Evolutionary conservation across 2,329 filamentous ascomycete species (phyloP), one percentile per base, ranked within the genome.

Genomic region (Coleophoma crateriformis): DNA sequence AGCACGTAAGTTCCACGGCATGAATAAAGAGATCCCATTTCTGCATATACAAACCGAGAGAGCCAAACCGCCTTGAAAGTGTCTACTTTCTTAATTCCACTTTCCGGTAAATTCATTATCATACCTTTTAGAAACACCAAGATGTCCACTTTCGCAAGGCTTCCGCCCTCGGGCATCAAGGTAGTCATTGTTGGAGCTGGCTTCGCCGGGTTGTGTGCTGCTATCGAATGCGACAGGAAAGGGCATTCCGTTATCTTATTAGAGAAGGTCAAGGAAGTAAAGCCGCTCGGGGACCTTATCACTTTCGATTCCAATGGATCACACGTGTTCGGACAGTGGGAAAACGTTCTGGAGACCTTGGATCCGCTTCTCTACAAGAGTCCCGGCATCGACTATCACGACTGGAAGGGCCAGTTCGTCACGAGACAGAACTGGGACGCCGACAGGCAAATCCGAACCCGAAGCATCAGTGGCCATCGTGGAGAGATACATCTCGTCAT

Each of bases 151-250:
- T 43, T 43, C 22, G 17, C 40, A 14, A 43, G n/a, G 22, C 20
- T 43, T 14, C 40, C 40, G 14, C 40, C 40, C 40, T 43, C 40
- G 17, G 40, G 40, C 7, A 43, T 43, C 40, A 45, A 45, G 14
- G 38, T 65, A 38, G 39, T 64, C 14, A 53, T 67, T 40, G 58
- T 63, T 45, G 64, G 64, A 37, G 64, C 59, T 33, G 64, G 64
- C n/a, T 59, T 64, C 27, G 61, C 62, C 19, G 64, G 64, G 8
- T 53, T 67, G 12, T 50, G 58, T 2, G 58, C 60, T 6, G 64
- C 61, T 27, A 51, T 65, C 3, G 42, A 27, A 19, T 45, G 42
- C 33, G 19, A 33, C 33, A n/a, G 27, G 6, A 27, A 45, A 34
- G 42, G 42, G 5, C 27, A 32, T 45, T 33, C 19, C 7, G 42